Conservation (phyloP, 768 basidiomycete genomes). For the Tremella yokohamensis region DNA sequence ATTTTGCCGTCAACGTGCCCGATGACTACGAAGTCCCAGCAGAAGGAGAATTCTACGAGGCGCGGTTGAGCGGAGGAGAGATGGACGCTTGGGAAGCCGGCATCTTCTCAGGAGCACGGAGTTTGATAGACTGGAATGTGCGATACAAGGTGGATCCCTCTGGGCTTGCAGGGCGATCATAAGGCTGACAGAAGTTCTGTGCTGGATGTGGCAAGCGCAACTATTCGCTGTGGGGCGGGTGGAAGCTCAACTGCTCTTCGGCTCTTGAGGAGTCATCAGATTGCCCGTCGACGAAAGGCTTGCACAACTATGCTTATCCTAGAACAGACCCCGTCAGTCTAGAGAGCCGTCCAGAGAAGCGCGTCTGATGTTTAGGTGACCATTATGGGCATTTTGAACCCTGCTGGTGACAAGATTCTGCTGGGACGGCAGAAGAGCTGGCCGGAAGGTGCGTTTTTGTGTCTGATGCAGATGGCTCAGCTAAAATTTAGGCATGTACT, state of each 20-base stretch:
- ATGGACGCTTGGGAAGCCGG: constrained; percentile 67
- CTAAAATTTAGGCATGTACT: constrained; percentile 58
- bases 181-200: constrained; percentile 63
- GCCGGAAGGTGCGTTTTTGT: constrained; percentile 46
- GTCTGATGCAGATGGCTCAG: neutral
- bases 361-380: constrained; percentile 61
- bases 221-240: constrained; percentile 89
- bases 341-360: neutral
- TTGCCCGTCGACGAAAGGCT: constrained; percentile 61
- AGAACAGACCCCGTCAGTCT: constrained; percentile 46
- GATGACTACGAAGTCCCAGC: constrained; percentile 47
- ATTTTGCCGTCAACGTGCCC: constrained; percentile 75
- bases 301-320: constrained; percentile 69
- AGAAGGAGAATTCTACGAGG: constrained; percentile 53
- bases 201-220: constrained; percentile 76
- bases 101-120: constrained; percentile 72
- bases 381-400: constrained; percentile 81
- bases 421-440: constrained; percentile 68
- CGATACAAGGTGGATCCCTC: constrained; percentile 66
- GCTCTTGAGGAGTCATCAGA: constrained; percentile 28
- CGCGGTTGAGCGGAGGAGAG: constrained; percentile 41
- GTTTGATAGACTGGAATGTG: constrained; percentile 87
- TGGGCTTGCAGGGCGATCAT: neutral
- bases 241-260: constrained; percentile 81
- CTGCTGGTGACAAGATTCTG: constrained; percentile 74